Base-by-base conservation (phyloP, 129 eudicot species). In the Flaveria trinervia region DNA sequence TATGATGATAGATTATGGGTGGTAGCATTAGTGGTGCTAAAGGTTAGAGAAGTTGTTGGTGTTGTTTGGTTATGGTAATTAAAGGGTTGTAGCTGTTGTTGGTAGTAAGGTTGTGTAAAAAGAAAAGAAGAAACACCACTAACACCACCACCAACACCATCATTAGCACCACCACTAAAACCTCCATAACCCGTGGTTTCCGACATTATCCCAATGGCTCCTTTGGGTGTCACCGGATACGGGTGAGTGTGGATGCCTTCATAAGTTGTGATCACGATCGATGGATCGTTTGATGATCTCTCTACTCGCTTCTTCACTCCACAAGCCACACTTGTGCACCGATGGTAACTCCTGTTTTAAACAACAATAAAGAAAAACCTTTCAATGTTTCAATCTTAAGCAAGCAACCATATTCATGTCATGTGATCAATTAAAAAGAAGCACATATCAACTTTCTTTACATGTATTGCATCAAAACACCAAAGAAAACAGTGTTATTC, bases 281-380 rank as follows among this genome's bases (percentile, higher is more conserved):
- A 57, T 67, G 90, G 87, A 75, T 93, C 98, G 7, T 91, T 90
- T 0, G 83, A 85, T 20, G 97, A 93, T 73, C 98, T 80, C 79
- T 93, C 98, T 10, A 93, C 98, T 70, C 98, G 81, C 80, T 93
- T 93, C 82, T 91, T 89, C 74, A 91, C 98, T 17, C 98, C 98
- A 75, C 98, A 93, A 25, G 90, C 80, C 79, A 96, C 78, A 64
- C 86, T 91, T 50, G 98, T 93, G 89, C 98, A 93, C 71, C 98
- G 86, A 78, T 93, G 92, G 79, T 93, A 93, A 84, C 98, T 93
- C 97, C 96, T 90, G 79, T 67, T 12, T 9, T 8, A 7, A 65
- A 36, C 67, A 83, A 70, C 57, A 14, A 51, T 28, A 6, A 67
- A 36, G 41, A 36, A 36, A 1, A 5, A 5, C 41, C 7, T 4